Evolutionary conservation across 2,329 filamentous ascomycete species (phyloP), one percentile per base, ranked within the genome.

Genomic region (Penicillium sp.): DNA sequence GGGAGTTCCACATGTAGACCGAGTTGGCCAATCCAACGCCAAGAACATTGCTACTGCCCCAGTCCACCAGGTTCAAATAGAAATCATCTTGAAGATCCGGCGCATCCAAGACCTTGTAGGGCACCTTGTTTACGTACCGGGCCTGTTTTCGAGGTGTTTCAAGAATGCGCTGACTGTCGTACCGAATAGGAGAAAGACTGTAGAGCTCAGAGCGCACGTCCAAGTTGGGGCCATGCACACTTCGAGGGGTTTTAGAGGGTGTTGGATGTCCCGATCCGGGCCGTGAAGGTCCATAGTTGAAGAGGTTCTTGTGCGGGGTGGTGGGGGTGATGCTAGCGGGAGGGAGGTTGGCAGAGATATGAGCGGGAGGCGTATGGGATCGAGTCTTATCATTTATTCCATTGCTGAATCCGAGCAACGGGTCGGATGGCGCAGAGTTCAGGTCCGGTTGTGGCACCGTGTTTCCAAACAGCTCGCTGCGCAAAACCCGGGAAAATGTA

Each of bases 1-100:
- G 86, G 5, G 92, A 94, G 71, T 97, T 96, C 94, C 94, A 99
- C 86, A 97, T 94, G 70, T 97, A 99, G 6, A 99, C 94, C 63
- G 90, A 95, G 18, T 89, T 90, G 18, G 92, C 92, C 27, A 99
- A 78, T 0, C 94, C 94, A 41, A 99, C 94, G 7, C 93, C 94
- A 12, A 99, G 81, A 9, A 96, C 88, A 72, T 97, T 96, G 63
- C 89, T 91, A 65, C 90, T 95, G 41, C 94, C 94, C 94, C 94
- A 99, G 68, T 99, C 94, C 3, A 99, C 93, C 27, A 99, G 79
- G 67, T 99, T 99, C 35, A 99, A 80, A 67, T 99, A 99, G 73
- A 97, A 99, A 70, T 99, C 94, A 68, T 99, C 94, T 29, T 93
- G 92, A 44, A 99, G 78, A 70, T 97, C 94, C 2, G 94, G 94